Conservation (phyloP, 202 grass and related monocot genomes). For the Eragrostis tef region DNA sequence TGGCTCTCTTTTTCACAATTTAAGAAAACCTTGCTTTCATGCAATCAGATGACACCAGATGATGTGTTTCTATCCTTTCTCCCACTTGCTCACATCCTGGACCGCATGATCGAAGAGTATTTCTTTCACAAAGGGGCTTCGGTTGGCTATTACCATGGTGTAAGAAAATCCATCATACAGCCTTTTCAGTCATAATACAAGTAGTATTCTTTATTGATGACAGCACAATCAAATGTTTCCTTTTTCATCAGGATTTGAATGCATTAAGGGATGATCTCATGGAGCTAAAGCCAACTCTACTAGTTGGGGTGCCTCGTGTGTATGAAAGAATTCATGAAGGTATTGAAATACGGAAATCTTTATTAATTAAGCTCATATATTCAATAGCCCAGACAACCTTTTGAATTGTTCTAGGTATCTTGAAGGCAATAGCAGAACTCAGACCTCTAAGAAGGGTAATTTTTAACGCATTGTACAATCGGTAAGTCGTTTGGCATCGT, state of each 20-base stretch:
- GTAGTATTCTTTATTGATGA: conserved; percentile 13
- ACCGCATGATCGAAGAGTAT: conserved; percentile 95
- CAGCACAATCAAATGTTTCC: conserved; percentile 31
- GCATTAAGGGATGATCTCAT: conserved; percentile 80
- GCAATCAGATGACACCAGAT: conserved; percentile 86
- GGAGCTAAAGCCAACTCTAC: conserved; percentile 84
- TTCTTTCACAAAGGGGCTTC: conserved; percentile 97
- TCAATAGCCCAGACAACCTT: conserved; percentile 32
- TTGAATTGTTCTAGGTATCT: conserved; percentile 69
- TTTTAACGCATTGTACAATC: conserved; percentile 91
- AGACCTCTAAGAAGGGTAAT: conserved; percentile 87
- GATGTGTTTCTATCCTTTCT: conserved; percentile 97
- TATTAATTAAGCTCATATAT: conserved; percentile 25
- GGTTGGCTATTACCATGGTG: conserved; percentile 95
- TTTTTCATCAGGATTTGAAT: conserved; percentile 67
- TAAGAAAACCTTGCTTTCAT: conserved; percentile 38
- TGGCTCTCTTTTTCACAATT: conserved; percentile 20
- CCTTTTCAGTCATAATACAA: conserved; percentile 24
- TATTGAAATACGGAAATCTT: conserved; percentile 44
- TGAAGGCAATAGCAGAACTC: conserved; percentile 82
- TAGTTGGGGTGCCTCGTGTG: conserved; percentile 95
- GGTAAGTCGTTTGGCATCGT: conserved; percentile 59
- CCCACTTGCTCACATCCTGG: conserved; percentile 96
- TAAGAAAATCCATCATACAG: conserved; percentile 54
- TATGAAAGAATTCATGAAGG: conserved; percentile 96